Percentiles rank a stretch among this genome's conserved stretches.
These are phyloP conservation scores for Sporothrix phasma DNA, from an alignment of 2,329 filamentous ascomycete genomes.

Conservation along the genomic window DNA sequence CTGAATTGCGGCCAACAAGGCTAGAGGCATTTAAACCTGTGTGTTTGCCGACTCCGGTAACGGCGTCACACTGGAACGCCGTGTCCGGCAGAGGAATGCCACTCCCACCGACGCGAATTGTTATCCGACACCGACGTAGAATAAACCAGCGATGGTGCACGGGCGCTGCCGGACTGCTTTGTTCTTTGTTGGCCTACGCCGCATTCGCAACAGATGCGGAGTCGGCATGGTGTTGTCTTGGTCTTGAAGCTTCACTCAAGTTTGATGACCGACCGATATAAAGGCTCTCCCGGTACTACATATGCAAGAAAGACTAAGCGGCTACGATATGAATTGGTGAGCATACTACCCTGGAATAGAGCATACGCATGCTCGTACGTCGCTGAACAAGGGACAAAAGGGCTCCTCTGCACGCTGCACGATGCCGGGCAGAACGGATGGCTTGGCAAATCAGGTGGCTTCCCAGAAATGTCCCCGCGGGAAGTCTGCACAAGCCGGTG, in stretches of 20 bases:
- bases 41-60: not conserved
- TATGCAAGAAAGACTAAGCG: no score
- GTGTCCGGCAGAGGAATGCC: no score
- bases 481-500: not conserved
- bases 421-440: not conserved
- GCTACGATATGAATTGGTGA: no score
- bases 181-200: not conserved
- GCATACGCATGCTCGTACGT: no score
- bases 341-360: no score
- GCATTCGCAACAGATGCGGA: no score
- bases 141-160: not conserved
- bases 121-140: not conserved
- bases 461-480: not conserved
- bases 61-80: not conserved
- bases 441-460: slow-evolving; percentile 6
- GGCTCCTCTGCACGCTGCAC: not conserved
- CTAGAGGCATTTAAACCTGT: not conserved
- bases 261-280: no score
- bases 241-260: no score
- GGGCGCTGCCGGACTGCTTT: not conserved
- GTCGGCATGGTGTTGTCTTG: no score
- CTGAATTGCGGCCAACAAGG: not conserved
- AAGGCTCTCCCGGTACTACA: no score
- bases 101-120: not conserved
- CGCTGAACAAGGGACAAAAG: not conserved